These are phyloP conservation scores for Nigrospora sphaerica DNA, from an alignment of 2,329 filamentous ascomycete species.

Conservation along the genomic window DNA sequence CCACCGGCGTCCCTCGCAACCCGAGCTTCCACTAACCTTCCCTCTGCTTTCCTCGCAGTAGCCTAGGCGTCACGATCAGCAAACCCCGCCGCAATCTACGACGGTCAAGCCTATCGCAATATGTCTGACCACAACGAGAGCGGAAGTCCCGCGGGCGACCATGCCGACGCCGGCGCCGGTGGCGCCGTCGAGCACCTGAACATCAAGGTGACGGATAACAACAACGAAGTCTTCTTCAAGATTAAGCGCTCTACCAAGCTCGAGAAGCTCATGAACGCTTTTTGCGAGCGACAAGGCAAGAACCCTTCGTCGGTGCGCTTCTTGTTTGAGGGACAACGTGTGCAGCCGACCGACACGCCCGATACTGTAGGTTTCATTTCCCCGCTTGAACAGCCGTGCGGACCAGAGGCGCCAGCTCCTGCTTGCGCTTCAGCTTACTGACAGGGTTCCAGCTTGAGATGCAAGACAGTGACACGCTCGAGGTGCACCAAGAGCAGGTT, in stretches of 20 bases:
- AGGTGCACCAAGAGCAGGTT: slow-evolving; percentile 97
- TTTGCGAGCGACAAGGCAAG: slow-evolving; percentile 95
- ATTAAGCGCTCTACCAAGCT: slow-evolving; percentile 95
- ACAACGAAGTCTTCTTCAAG: slow-evolving; percentile 99
- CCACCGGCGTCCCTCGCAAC: too few relatives aligned
- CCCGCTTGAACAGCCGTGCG: neutral
- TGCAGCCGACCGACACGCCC: slow-evolving; percentile 82
- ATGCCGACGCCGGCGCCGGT: slow-evolving; percentile 32
- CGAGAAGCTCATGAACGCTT: slow-evolving; percentile 97
- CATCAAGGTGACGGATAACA: slow-evolving; percentile 98
- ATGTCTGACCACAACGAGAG: slow-evolving; percentile 49
- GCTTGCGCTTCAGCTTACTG: too few relatives aligned
- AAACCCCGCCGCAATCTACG: too few relatives aligned
- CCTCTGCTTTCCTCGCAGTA: too few relatives aligned
- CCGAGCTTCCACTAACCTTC: too few relatives aligned
- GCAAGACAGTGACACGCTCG: slow-evolving; percentile 89
- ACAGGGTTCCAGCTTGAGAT: slow-evolving; percentile 70
- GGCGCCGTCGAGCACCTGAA: slow-evolving; percentile 75
- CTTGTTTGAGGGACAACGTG: slow-evolving; percentile 90
- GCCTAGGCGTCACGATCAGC: too few relatives aligned
- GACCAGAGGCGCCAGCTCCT: too few relatives aligned
- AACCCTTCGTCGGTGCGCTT: slow-evolving; percentile 78
- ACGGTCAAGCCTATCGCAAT: slow-evolving; percentile 5
- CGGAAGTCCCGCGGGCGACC: slow-evolving; percentile 35
- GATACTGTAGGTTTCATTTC: slow-evolving; percentile 64